Conservation (phyloP, 2,329 filamentous ascomycete genomes). For the Ophiostoma sp. region DNA sequence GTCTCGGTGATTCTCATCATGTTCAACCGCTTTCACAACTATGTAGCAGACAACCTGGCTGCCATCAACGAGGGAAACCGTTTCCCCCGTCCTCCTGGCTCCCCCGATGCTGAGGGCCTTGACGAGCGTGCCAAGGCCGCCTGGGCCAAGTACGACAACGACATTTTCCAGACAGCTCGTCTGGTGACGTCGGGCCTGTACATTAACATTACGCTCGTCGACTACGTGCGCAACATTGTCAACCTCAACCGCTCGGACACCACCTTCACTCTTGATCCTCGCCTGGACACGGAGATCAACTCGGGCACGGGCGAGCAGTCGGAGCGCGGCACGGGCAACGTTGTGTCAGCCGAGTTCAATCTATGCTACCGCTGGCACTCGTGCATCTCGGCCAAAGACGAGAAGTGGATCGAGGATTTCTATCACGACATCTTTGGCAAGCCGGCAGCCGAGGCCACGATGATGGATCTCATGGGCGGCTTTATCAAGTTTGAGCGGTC, state of each 20-base stretch:
- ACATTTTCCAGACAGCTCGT: constrained; percentile 76
- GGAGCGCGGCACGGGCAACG: constrained; percentile 74
- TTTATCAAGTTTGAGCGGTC: constrained; percentile 62
- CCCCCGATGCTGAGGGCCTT: constrained; percentile 38
- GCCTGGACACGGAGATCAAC: constrained; percentile 63
- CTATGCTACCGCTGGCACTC: constrained; percentile 87
- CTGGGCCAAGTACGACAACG: constrained; percentile 72
- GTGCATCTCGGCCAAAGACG: constrained; percentile 71
- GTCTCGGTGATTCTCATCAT: constrained; percentile 72
- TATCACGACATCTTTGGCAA: constrained; percentile 65
- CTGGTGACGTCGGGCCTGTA: constrained; percentile 74
- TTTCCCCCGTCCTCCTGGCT: constrained; percentile 65
- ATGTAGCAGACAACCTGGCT: constrained; percentile 75
- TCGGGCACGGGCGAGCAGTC: constrained; percentile 57
- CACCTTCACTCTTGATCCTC: constrained; percentile 78
- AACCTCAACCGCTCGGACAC: constrained; percentile 71
- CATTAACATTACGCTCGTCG: constrained; percentile 74
- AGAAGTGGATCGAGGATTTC: constrained; percentile 74
- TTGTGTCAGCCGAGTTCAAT: constrained; percentile 86
- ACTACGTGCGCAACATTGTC: constrained; percentile 77
- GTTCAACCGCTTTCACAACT: constrained; percentile 86
- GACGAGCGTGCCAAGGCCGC: constrained; percentile 52
- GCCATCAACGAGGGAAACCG: constrained; percentile 82
- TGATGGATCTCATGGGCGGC: constrained; percentile 61
- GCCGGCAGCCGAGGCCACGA: constrained; percentile 54